Evolutionary conservation across 192 early-diverging fungal species (phyloP), one percentile per base, ranked within the genome.

Genomic region (Coemansia guatemalensis): DNA sequence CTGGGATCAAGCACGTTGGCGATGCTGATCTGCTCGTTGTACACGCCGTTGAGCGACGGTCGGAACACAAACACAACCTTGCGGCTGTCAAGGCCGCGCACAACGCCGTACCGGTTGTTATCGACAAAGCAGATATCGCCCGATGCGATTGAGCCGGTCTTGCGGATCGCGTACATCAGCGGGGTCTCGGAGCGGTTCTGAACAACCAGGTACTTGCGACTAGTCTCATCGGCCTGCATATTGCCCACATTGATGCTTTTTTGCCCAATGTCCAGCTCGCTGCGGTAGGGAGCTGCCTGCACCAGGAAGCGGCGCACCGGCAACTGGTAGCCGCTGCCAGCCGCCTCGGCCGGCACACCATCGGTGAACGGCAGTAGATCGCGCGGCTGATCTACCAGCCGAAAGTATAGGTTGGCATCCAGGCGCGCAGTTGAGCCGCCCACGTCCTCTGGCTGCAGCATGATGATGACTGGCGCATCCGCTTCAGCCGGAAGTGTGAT

Each of bases 211-310:
- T 96, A 96, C 44, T 89, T 92, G 44, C 92, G 84, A 47, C 87
- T 84, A 0, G 69, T 33, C 68, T 91, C 88, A 68, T 94, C 92
- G 48, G 88, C 88, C 70, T 97, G 93, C 57, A 97, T 83, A 22
- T 85, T 83, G 29, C 97, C 97, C 78, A 99, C 96, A 58, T 98
- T 98, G 79, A 97, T 97, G 74, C 95, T 92, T 68, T 92, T 93
- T 69, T 99, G 97, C 21, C 95, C 94, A 1, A 99, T 74, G 41
- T 95, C 94, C 85, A 99, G 93, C 41, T 91, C 82, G 5, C 93
- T 90, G 24, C 89, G 82, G 61, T 88, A 92, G 22, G 98, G 82
- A 4, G 91, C 87, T 8, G 90, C 88, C 44, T 94, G 88, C 1
- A 99, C 82, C 73, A 99, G 84, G 27, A 99, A 84, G 73, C 98